phyloP scores from a whole-genome alignment of 1,284 basidiomycete species.

The Sporisorium reilianum region DNA sequence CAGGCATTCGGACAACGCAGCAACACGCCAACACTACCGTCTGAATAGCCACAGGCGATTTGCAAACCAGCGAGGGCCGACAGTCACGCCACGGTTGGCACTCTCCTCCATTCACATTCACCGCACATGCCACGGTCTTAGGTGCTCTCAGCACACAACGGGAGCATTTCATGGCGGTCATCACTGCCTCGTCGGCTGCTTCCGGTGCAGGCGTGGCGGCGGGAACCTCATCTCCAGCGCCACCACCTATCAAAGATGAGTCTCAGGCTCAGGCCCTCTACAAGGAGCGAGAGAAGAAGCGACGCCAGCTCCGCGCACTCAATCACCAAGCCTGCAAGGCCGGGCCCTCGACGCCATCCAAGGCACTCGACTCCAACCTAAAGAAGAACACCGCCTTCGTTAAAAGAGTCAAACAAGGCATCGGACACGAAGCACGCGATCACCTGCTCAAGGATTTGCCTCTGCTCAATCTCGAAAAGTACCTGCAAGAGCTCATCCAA shows the following conservation, averaged over 20 bases:
- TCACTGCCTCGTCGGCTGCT: neutral
- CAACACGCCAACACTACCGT: neutral
- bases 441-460: conserved; percentile 79
- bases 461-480: conserved; percentile 89
- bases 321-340: conserved; percentile 52
- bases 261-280: conserved; percentile 27
- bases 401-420: conserved; percentile 61
- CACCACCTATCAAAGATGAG: conserved; percentile 32
- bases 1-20: neutral
- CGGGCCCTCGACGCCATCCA: conserved; percentile 33
- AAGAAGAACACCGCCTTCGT: conserved; percentile 68
- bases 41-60: too few relatives aligned
- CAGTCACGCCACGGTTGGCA: neutral
- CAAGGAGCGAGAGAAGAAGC: conserved; percentile 56
- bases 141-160: neutral
- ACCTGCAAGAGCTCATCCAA: conserved; percentile 91
- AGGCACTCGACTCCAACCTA: conserved; percentile 62
- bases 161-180: conserved; percentile 9
- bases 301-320: conserved; percentile 41
- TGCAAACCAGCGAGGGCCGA: too few relatives aligned
- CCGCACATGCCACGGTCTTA: conserved; percentile 15
- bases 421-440: conserved; percentile 70
- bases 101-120: neutral
- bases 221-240: conserved; percentile 9
- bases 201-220: conserved; percentile 11